Evolutionary conservation across 1,284 basidiomycete genomes (phyloP), one percentile per base, ranked within the genome.

Genomic region (Ganoderma multipileum): DNA sequence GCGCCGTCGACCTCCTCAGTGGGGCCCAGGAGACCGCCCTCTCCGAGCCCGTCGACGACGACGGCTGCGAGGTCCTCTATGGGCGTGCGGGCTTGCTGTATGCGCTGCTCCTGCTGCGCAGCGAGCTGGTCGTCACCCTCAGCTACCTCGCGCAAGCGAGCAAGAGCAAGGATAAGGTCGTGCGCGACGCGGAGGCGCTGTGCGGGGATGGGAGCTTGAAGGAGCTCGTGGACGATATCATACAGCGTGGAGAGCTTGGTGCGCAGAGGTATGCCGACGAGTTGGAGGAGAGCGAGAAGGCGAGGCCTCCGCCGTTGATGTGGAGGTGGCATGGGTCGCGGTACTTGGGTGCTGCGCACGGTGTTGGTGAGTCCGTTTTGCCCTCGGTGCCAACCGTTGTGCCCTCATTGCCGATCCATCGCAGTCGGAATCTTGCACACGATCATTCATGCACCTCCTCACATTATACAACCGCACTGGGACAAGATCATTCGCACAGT

Each of bases 61-160:
- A 84, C 66, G 84, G 83, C 16, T 87, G 85, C 72, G 87, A 88
- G 73, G 82, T 87, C 12, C 79, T 89, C 6, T 89, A 88, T 72
- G 87, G 87, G 0, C 85, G 86, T 44, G 86, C 86, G 20, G 87
- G 87, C 6, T 75, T 88, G 28, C 79, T 89, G 0, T 88, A 88
- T 69, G 82, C 83, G 5, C 77, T 88, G 23, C 79, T 87, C 0
- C 78, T 79, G 33, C 78, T 89, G 23, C 81, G 83, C 76, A 63
- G 66, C 12, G 75, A 74, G 52, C 58, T 71, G 41, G 58, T 60
- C 8, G 38, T 69, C 57, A 71, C 72, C 36, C 47, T 69, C 33
- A 66, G 36, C 70, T 69, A 71, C 64, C 69, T 73, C 36, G 61
- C 58, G 58, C 67, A 61, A 18, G 47, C 65, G 18, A 62, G 64